Evolutionary conservation across 495 filamentous ascomycete species (phyloP), one percentile per base, ranked within the genome.

Genomic region (Neurospora pannonica): DNA sequence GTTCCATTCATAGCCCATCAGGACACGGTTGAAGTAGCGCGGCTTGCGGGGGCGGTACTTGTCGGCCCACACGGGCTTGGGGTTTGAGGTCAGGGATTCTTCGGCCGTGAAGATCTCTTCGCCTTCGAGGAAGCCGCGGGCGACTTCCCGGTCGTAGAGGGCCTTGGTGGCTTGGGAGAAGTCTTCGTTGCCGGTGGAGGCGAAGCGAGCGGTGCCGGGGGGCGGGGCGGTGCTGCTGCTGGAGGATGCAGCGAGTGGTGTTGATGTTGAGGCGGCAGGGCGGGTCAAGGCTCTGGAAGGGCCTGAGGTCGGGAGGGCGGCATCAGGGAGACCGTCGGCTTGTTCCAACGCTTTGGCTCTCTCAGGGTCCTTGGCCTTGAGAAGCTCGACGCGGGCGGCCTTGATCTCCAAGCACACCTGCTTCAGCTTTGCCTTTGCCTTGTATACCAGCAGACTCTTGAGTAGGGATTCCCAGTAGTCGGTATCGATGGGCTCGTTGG

Each of bases 1-100:
- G 81, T 99, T 99, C 96, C 96, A 99, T 81, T 99, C 96, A 82
- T 98, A 99, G 48, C 96, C 96, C 93, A 97, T 98, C 83, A 97
- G 94, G 48, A 98, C 95, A 28, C 96, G 91, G 80, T 98, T 98
- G 87, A 99, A 98, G 84, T 98, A 98, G 38, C 93, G 89, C 11
- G 96, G 97, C 84, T 98, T 98, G 71, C 96, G 88, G 31, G 97
- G 95, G 19, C 94, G 90, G 79, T 97, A 92, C 82, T 97, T 97
- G 80, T 89, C 88, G 19, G 94, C 92, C 96, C 96, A 99, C 76
- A 90, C 89, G 5, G 93, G 90, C 74, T 89, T 90, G 2, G 82
- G 79, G 7, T 85, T 83, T 42, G 87, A 84, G 15, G 90, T 87
- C 36, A 98, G 89, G 24, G 92, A 88, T 81, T 97, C 97, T 84